Evolutionary conservation across 31 red algal genomes (phyloP).

Genomic region (Asparagopsis taxiformis): DNA sequence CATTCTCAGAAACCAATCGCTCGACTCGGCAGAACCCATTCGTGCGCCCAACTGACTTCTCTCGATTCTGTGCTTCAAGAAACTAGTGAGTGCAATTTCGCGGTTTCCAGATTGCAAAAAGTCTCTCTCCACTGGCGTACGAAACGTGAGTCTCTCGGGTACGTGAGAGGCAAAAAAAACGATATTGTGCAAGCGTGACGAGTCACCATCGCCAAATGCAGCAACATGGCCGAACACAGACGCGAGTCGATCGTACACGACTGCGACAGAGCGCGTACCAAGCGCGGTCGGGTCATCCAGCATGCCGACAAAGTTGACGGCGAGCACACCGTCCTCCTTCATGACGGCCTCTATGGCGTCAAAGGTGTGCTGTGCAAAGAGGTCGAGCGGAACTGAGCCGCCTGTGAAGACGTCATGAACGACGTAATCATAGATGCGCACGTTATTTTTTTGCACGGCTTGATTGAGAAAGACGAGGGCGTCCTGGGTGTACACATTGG

Average conservation of each 20-base stretch:
- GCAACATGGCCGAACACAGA: constrained; percentile 50
- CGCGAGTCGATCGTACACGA: constrained; percentile 45
- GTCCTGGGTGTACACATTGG: constrained; percentile 37
- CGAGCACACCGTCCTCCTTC: constrained; percentile 62
- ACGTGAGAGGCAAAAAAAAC: constrained; percentile 30
- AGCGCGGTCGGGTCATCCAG: constrained; percentile 3
- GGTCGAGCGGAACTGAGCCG: constrained; percentile 46
- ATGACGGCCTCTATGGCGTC: constrained; percentile 18
- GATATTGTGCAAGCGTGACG: constrained; percentile 18
- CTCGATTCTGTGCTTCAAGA: constrained; percentile 21
- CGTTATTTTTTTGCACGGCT: background rate
- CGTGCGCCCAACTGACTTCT: constrained; percentile 10
- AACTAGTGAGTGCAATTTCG: constrained; percentile 3
- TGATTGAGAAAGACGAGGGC: constrained; percentile 24
- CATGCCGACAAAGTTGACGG: constrained; percentile 61
- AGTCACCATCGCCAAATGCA: constrained; percentile 56
- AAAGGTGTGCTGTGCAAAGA: constrained; percentile 36
- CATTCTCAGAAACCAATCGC: constrained; percentile 18
- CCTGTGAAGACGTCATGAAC: constrained; percentile 83
- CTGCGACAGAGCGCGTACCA: constrained; percentile 27
- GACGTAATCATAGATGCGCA: constrained; percentile 55
- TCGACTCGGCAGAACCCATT: background rate
- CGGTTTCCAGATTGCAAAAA: constrained; percentile 32
- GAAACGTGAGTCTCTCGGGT: constrained; percentile 16
- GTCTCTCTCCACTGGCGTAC: constrained; percentile 7